Conservation (phyloP, 768 basidiomycete species). For the Serendipita sp. region DNA sequence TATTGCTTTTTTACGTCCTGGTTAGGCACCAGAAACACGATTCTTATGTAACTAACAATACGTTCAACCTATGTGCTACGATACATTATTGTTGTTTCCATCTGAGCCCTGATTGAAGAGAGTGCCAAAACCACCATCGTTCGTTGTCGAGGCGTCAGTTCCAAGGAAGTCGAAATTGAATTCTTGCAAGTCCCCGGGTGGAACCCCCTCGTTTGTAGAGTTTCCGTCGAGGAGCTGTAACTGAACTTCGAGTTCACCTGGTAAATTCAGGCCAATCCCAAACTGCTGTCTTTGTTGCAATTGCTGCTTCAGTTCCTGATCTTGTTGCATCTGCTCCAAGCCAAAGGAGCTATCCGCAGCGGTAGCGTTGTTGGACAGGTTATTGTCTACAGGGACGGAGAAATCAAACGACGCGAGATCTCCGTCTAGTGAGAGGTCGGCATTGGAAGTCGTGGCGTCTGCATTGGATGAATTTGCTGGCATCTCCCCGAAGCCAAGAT, state of each 20-base stretch:
- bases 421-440: not conserved
- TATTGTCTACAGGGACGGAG: no score
- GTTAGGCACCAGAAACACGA: not conserved
- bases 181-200: not conserved
- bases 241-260: not conserved
- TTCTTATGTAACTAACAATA: not conserved
- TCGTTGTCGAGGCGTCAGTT: not conserved
- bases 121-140: not conserved
- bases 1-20: not conserved
- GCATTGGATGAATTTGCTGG: not conserved
- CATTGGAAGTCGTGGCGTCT: not conserved
- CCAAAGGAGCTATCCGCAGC: not conserved
- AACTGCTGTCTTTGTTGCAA: constrained; percentile 2
- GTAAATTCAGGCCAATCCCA: not conserved
- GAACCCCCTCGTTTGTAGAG: not conserved
- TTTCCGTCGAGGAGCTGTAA: not conserved
- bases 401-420: not conserved
- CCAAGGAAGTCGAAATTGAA: not conserved
- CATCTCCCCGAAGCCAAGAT: not conserved
- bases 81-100: no score
- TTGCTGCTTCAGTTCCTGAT: not conserved
- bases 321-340: not conserved
- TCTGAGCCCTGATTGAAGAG: not conserved
- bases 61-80: not conserved
- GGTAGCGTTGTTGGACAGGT: not conserved